Base-by-base conservation (phyloP, 2,329 filamentous ascomycete species). In the Exophiala aquamarina region DNA sequence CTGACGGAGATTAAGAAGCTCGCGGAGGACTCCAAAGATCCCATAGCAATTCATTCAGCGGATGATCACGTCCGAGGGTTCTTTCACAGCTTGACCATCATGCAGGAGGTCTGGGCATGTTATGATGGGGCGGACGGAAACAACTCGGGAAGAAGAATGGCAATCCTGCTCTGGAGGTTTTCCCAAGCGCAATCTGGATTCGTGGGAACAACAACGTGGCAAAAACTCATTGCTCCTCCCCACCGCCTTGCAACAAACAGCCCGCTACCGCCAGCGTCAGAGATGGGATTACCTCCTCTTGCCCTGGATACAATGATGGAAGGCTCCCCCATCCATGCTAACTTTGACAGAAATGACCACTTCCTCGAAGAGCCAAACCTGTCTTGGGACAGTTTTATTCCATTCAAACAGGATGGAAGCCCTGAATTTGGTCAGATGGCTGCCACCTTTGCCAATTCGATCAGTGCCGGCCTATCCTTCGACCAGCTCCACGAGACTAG, bases 121-220 rank as follows among this genome's bases (percentile, higher is more conserved):
- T 56, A 63, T 20, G 4, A 58, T 62, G 7, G 47, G 63, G 9
- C 60, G 59, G 59, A 23, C 53, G 50, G 10, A 60, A 61, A 14
- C 60, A 66, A 35, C 38, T 29, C 13, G 35, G 41, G 21, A 18
- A 61, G 63, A 33, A 66, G 68, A 52, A 67, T 72, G 61, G 69
- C 69, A 2, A 64, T 74, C 35, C 49, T 75, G 11, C 61, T 72
- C 14, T 75, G 72, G 72, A 71, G 68, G 41, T 75, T 75, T 57
- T 67, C 67, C 5, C 66, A 71, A 54, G 69, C 69, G n/a, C 58
- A 61, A 5, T 59, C 61, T 13, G 62, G 62, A 5, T 64, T 70
- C 46, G 65, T 66, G 18, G 70, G 69, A 21, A 69, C 65, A 2
- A 73, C 71, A 2, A 71, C 67, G 11, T 75, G 72, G 72, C 64